Evolutionary conservation across 2,329 filamentous ascomycete species (phyloP), one percentile per base, ranked within the genome.

Genomic region (Colletotrichum destructivum): DNA sequence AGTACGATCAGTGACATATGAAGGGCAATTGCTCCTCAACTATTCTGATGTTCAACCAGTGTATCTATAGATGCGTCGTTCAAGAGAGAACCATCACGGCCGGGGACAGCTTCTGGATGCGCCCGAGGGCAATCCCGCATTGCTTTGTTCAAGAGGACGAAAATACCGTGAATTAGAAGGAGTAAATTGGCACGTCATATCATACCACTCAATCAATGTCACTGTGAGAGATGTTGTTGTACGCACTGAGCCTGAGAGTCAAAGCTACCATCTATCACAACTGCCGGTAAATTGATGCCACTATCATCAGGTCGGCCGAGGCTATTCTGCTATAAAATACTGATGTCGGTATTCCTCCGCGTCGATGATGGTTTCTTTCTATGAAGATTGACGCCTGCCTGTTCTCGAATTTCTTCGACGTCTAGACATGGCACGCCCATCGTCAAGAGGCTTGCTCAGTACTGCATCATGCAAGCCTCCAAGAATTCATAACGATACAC

Each of bases 1-100:
- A 59, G 16, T 59, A 46, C 9, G 55, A 38, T n/a, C 55, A 59
- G 40, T 59, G 38, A 11, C 44, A 38, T 59, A 26, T 59, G 38
- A 59, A 59, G 4, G 38, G 55, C 5, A 26, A 26, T 26, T 4
- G 26, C 26, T 26, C 26, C 81, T 94, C 64, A 91, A 92, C 26
- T 4, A 26, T 26, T 26, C 26, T 26, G 26, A 26, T 72, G 83
- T 95, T 26, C 87, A 90, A 9, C 91, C 92, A 1, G 92, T 92
- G 0, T 92, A 94, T 77, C 87, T 93, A 16, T 94, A 93, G 76
- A 92, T 26, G 91, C 75, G 85, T 92, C 16, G 80, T 94, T 0
- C 76, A 94, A 1, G 88, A 88, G 2, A 85, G 91, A 7, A 90
- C 91, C 76, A 87, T 88, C 60, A 85, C 86, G 2, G 83, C 84